phyloP scores from a whole-genome alignment of 1,284 basidiomycete genomes.

The Tetrapyrgos nigripes region DNA sequence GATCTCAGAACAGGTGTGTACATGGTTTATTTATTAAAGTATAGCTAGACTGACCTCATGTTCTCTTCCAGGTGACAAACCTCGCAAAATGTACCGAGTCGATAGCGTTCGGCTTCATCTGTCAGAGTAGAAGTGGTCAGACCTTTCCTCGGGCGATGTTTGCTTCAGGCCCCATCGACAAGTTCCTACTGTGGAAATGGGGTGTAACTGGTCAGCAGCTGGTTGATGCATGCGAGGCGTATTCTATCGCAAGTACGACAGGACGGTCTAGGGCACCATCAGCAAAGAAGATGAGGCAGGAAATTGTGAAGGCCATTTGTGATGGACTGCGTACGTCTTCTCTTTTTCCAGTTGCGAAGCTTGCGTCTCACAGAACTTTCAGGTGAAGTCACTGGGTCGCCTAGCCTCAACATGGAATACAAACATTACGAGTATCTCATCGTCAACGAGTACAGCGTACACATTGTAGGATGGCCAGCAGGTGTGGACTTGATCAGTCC shows the following conservation, averaged over 20 bases:
- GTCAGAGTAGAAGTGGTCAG: not conserved
- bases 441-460: slow-evolving; percentile 1
- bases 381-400: not conserved
- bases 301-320: not conserved
- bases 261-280: not conserved
- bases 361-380: not conserved
- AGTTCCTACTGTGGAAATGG: not conserved
- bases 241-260: not conserved
- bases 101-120: slow-evolving; percentile 1
- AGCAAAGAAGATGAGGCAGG: not conserved
- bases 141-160: not conserved
- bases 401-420: not conserved
- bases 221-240: not conserved
- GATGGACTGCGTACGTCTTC: slow-evolving; percentile 2
- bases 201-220: not conserved
- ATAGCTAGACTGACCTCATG: not conserved
- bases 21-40: not conserved
- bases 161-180: not conserved
- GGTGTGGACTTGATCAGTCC: not conserved
- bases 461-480: not conserved
- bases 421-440: not conserved
- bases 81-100: not conserved
- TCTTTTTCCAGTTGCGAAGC: not conserved
- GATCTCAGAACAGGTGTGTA: not conserved
- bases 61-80: not conserved